Conservation (phyloP, 75 land plant species). For the Pseudotsuga menziesii region DNA sequence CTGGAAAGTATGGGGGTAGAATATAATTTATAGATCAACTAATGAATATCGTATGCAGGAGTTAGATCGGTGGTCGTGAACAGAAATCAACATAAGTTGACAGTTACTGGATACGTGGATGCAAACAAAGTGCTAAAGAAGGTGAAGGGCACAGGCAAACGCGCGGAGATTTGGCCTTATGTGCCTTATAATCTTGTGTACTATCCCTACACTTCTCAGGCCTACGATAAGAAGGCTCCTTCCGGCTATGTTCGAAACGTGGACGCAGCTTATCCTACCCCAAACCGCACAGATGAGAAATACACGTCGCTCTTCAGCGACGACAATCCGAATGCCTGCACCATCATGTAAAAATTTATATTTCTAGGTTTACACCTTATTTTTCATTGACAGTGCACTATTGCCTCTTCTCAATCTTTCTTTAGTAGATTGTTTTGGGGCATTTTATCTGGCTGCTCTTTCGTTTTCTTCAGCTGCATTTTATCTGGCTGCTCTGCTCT, state of each 20-base stretch:
- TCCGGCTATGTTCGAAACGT: conserved; percentile 58
- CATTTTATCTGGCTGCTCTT: too few species aligned
- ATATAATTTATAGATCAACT: too few species aligned
- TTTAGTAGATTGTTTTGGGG: too few species aligned
- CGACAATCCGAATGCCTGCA: conserved; percentile 10
- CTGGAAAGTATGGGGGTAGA: too few species aligned
- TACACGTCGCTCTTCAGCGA: conserved; percentile 10
- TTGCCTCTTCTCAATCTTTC: too few species aligned
- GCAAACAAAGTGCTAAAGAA: conserved; percentile 48
- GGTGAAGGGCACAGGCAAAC: conserved; percentile 54
- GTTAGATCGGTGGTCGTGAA: conserved; percentile 40
- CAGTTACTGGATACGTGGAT: conserved; percentile 64
- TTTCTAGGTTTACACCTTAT: too few species aligned
- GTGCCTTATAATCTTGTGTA: conserved; percentile 53
- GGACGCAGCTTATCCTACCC: background rate
- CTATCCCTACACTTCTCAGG: conserved; percentile 48
- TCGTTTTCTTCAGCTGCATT: too few species aligned
- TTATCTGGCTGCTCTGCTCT: too few species aligned
- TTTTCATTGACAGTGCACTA: too few species aligned
- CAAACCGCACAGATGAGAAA: background rate
- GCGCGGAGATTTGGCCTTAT: conserved; percentile 67
- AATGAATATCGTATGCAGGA: conserved; percentile 13
- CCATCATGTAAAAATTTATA: background rate
- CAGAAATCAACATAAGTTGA: conserved; percentile 49
- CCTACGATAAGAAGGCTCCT: conserved; percentile 67